phyloP scores from a whole-genome alignment of 75 land plant genomes.

The Chamaecyparis obtusa region DNA sequence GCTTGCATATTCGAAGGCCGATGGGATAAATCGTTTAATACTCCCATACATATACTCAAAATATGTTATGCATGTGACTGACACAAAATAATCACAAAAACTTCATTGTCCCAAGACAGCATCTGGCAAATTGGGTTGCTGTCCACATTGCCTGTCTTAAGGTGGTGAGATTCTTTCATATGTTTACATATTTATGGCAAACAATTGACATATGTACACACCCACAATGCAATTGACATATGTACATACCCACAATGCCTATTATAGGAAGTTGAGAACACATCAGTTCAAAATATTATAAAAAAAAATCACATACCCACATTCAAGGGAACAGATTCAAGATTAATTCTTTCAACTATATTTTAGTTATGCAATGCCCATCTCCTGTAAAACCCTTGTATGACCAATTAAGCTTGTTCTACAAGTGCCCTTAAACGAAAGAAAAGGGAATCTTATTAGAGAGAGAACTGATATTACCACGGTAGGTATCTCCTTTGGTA shows the following conservation, averaged over 20 bases:
- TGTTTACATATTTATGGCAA: not conserved
- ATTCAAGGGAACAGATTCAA: too few species aligned
- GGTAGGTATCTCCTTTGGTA: too few species aligned
- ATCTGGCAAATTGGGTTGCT: not conserved
- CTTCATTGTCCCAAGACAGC: not conserved
- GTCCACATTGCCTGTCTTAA: not conserved
- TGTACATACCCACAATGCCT: not conserved
- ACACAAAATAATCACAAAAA: too few species aligned
- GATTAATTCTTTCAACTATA: too few species aligned
- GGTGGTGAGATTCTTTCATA: not conserved
- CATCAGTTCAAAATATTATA: not conserved
- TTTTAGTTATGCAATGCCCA: too few species aligned
- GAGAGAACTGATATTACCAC: not conserved
- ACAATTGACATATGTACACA: not conserved
- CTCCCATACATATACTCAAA: not conserved
- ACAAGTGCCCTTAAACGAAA: too few species aligned
- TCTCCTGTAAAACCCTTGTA: too few species aligned
- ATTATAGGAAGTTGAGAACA: not conserved
- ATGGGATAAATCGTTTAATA: not conserved
- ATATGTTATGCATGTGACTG: too few species aligned
- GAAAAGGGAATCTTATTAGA: too few species aligned
- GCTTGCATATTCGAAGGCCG: not conserved
- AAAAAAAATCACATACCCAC: not conserved
- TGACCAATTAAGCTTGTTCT: too few species aligned
- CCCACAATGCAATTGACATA: not conserved